Evolutionary conservation across 192 early-diverging fungal genomes (phyloP).

Genomic region (Dimargaris cristalligena): DNA sequence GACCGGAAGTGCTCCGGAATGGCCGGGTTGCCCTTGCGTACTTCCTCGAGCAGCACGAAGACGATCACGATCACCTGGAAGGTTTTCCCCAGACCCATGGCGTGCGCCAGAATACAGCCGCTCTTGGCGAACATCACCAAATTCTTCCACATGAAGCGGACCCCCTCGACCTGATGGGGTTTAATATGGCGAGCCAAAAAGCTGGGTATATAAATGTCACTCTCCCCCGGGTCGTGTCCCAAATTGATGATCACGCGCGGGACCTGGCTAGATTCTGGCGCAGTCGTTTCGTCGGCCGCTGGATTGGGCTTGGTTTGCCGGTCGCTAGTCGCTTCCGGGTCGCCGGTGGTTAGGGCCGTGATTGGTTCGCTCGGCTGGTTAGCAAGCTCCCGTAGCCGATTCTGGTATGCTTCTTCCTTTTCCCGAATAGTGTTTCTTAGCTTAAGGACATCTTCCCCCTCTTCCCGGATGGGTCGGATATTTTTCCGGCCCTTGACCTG

Average conservation of each 20-base stretch:
- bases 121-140: conserved; percentile 44
- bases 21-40: conserved; percentile 29
- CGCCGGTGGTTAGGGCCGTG: neutral
- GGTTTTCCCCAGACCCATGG: conserved; percentile 80
- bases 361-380: neutral
- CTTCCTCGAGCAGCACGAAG: conserved; percentile 45
- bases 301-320: conserved; percentile 7
- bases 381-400: conserved; percentile 9
- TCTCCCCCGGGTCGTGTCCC: conserved; percentile 38
- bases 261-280: neutral
- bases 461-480: conserved; percentile 20
- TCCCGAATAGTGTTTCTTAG: conserved; percentile 13
- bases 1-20: conserved; percentile 33
- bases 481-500: too few species aligned
- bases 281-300: neutral
- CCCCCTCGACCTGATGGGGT: conserved; percentile 55
- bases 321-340: conserved; percentile 1
- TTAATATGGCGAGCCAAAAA: conserved; percentile 39
- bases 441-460: conserved; percentile 13
- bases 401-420: conserved; percentile 11
- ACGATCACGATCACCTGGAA: conserved; percentile 58
- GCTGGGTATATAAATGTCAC: conserved; percentile 32
- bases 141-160: conserved; percentile 69
- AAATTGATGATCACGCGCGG: conserved; percentile 36
- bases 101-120: conserved; percentile 69